phyloP scores from a whole-genome alignment of 2,329 filamentous ascomycete genomes.

The Colletotrichum sp. region DNA sequence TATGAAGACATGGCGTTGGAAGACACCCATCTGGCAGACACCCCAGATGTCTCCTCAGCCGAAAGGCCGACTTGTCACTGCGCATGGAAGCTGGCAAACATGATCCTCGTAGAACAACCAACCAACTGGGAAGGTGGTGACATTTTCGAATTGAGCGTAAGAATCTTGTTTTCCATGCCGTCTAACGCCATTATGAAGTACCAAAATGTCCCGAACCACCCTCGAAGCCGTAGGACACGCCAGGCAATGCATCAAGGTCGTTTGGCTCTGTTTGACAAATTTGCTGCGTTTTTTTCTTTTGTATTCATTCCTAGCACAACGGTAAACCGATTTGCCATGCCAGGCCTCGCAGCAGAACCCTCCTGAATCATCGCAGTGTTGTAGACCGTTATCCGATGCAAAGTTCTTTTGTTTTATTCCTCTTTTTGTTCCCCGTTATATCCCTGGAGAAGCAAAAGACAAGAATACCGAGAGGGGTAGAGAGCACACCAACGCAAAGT shows the following conservation, averaged over 20 bases:
- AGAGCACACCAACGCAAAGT: conserved; percentile 22
- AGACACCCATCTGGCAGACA: background rate
- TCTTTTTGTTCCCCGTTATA: conserved; percentile 12
- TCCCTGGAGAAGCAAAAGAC: background rate
- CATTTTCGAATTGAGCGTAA: conserved; percentile 6
- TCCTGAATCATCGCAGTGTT: conserved; percentile 19
- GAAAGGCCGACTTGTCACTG: background rate
- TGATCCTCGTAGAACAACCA: background rate
- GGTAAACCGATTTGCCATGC: conserved; percentile 18
- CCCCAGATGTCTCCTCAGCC: background rate
- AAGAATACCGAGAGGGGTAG: background rate
- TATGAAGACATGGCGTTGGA: background rate
- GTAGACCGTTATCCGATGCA: conserved; percentile 24
- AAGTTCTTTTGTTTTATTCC: background rate
- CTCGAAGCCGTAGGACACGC: background rate
- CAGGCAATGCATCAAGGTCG: conserved; percentile 11
- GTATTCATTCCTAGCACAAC: conserved; percentile 23
- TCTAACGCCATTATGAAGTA: conserved; percentile 3
- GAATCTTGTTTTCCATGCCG: conserved; percentile 3
- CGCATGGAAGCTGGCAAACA: background rate
- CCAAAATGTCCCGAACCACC: background rate
- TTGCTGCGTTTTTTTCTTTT: conserved; percentile 21
- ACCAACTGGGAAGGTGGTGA: background rate
- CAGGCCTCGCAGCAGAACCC: conserved; percentile 16
- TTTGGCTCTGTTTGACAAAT: background rate